Conservation (phyloP, 495 filamentous ascomycete species). For the Rhizodiscina lignyota region DNA sequence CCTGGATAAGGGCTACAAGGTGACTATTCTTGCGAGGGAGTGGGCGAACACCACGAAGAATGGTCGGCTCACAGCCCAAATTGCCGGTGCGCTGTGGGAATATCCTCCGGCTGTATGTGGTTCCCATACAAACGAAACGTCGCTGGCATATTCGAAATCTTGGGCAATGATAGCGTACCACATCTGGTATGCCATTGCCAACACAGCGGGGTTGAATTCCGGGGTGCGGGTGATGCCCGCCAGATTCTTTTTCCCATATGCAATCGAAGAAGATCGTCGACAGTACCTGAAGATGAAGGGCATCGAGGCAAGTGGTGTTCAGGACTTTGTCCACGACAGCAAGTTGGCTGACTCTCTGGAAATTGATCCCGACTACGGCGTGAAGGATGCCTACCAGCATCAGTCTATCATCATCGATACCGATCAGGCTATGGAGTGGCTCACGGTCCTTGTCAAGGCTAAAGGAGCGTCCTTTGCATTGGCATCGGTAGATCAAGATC, state of each 20-base stretch:
- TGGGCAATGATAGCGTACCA: constrained; percentile 30
- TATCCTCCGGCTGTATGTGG: constrained; percentile 32
- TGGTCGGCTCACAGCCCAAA: constrained; percentile 31
- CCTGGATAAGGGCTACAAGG: constrained; percentile 30
- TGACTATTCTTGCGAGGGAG: constrained; percentile 29
- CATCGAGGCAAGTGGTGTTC: constrained; percentile 21
- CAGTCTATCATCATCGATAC: constrained; percentile 33
- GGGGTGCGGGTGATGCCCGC: constrained; percentile 28
- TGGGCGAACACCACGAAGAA: constrained; percentile 21
- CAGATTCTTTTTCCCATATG: constrained; percentile 24
- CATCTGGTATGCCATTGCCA: constrained; percentile 26
- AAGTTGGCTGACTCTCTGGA: constrained; percentile 22
- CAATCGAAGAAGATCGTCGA: constrained; percentile 18
- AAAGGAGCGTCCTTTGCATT: constrained; percentile 30
- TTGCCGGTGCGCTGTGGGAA: constrained; percentile 35
- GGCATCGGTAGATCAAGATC: constrained; percentile 22
- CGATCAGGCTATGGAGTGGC: constrained; percentile 29
- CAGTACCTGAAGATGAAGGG: constrained; percentile 24
- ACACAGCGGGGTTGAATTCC: constrained; percentile 16
- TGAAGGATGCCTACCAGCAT: constrained; percentile 31
- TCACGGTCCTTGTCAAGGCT: constrained; percentile 25
- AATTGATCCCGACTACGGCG: constrained; percentile 22
- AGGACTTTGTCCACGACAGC: constrained; percentile 23
- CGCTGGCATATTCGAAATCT: constrained; percentile 22
- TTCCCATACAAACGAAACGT: constrained; percentile 26